phyloP scores from a whole-genome alignment of 2,329 filamentous ascomycete species.

The Pestalotiopsis fici region DNA sequence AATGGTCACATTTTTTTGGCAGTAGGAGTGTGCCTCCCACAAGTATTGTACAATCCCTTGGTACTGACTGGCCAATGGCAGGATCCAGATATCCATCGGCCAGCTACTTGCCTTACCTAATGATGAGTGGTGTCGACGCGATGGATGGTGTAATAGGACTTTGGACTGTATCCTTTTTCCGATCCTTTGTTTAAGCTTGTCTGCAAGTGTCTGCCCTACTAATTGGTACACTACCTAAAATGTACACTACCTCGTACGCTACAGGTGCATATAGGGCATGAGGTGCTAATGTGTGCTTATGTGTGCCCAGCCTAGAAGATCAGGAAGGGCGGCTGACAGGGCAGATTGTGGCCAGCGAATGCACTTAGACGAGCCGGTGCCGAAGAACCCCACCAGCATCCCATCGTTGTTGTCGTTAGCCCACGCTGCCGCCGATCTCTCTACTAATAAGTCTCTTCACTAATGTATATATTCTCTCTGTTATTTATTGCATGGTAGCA shows the following conservation, averaged over 20 bases:
- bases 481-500: neutral
- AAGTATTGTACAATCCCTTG: no score
- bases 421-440: neutral
- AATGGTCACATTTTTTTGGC: no score
- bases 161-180: neutral
- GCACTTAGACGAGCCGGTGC: neutral
- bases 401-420: neutral
- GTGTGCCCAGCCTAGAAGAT: neutral
- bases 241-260: neutral
- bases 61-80: no score
- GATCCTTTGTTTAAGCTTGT: neutral
- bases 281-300: neutral
- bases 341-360: neutral
- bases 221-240: neutral
- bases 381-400: neutral
- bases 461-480: neutral
- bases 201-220: neutral
- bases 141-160: neutral
- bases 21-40: no score
- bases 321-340: neutral
- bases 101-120: slow-evolving; percentile 13
- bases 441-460: neutral
- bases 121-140: slow-evolving; percentile 21
- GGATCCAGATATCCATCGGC: no score
- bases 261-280: neutral